Percentiles rank a stretch among this genome's conserved stretches.
Conservation (phyloP, 805 yeast species). For the Metschnikowia baotianmanensis region DNA sequence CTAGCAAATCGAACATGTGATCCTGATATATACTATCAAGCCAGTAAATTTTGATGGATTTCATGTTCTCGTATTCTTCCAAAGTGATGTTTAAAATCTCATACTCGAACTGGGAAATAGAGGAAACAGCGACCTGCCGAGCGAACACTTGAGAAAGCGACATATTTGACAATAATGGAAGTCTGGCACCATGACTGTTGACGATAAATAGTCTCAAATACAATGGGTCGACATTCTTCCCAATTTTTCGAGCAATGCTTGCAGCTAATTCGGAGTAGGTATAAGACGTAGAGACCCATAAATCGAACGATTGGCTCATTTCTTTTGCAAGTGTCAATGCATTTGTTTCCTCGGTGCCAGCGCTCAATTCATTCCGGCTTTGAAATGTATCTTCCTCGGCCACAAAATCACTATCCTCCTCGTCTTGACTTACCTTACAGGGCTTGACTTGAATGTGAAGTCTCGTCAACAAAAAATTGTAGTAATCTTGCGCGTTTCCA, state of each 20-base stretch:
- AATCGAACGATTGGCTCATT: constrained; percentile 39
- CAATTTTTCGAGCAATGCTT: constrained; percentile 54
- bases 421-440: constrained; percentile 47
- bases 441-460: constrained; percentile 56
- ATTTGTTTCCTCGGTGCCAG: constrained; percentile 15
- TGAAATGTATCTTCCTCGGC: constrained; percentile 25
- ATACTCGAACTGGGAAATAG: constrained; percentile 54
- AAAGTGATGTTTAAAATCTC: constrained; percentile 76
- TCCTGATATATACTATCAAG: constrained; percentile 66
- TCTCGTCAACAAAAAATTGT: constrained; percentile 56
- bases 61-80: constrained; percentile 74
- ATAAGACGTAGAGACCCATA: constrained; percentile 69
- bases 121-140: constrained; percentile 44
- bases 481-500: constrained; percentile 43
- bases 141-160: constrained; percentile 42
- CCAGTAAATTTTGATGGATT: constrained; percentile 66
- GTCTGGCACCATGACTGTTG: constrained; percentile 53
- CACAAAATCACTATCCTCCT: constrained; percentile 49
- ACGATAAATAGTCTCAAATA: constrained; percentile 66
- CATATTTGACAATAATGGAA: constrained; percentile 40
- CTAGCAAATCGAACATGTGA: constrained; percentile 64
- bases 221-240: constrained; percentile 49
- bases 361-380: constrained; percentile 12
- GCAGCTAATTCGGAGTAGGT: constrained; percentile 57
- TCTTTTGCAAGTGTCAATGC: constrained; percentile 22